phyloP scores from a whole-genome alignment of 1,284 basidiomycete species.

The Testicularia cyperi region DNA sequence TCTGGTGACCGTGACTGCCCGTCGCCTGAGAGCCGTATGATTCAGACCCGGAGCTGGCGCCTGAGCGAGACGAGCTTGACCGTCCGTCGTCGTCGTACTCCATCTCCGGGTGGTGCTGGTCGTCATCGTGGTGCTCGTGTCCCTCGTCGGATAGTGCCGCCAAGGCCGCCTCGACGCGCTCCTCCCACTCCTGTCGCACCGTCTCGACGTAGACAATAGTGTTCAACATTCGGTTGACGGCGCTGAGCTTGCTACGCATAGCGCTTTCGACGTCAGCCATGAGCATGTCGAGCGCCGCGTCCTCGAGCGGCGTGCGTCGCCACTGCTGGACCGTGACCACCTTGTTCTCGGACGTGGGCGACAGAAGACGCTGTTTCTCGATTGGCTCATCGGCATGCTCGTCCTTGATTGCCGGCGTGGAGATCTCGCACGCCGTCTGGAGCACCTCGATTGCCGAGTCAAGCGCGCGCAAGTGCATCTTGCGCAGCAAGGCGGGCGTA shows the following conservation, averaged over 20 bases:
- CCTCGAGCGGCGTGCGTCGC: conserved; percentile 62
- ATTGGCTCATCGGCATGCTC: conserved; percentile 76
- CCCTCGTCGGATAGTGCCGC: conserved; percentile 63
- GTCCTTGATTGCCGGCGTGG: conserved; percentile 84
- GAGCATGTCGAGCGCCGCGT: conserved; percentile 77
- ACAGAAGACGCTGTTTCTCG: conserved; percentile 85
- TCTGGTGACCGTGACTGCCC: too few species aligned
- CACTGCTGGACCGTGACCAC: conserved; percentile 49
- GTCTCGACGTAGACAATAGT: conserved; percentile 96
- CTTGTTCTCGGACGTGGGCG: conserved; percentile 61
- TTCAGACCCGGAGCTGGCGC: too few species aligned
- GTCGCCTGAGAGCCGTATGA: too few species aligned
- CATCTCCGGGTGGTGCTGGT: too few species aligned
- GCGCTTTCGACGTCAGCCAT: conserved; percentile 82
- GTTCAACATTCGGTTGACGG: conserved; percentile 93
- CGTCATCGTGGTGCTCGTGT: too few species aligned
- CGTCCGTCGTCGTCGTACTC: too few species aligned
- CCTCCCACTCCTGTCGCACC: conserved; percentile 95
- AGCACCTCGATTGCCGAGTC: conserved; percentile 84
- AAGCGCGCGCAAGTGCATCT: conserved; percentile 68
- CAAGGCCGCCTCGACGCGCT: conserved; percentile 72
- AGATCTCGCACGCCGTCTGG: conserved; percentile 76
- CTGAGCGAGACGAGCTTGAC: too few species aligned
- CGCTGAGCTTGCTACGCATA: conserved; percentile 89
- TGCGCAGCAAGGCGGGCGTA: conserved; percentile 42